A percentile compares a stretch with the other conserved stretches of the same genome.
phyloP scores from a whole-genome alignment of 2,329 filamentous ascomycete species.

The Aspergillus niger region DNA sequence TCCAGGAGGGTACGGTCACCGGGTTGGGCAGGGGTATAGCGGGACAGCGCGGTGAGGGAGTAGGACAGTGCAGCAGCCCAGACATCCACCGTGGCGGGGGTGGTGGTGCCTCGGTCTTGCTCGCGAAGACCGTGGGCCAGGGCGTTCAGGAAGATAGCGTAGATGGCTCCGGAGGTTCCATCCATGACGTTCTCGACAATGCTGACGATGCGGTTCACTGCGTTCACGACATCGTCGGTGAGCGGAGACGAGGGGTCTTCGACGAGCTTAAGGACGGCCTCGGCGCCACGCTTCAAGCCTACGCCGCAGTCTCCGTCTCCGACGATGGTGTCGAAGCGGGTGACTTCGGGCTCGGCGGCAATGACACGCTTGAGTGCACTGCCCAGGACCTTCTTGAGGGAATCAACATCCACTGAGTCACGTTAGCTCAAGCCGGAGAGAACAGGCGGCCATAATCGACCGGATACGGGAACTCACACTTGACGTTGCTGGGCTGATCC shows the following conservation, averaged over 20 bases:
- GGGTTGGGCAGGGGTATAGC: conserved; percentile 84
- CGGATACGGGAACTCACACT: conserved; percentile 40
- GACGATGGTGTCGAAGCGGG: conserved; percentile 74
- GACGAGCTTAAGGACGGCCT: conserved; percentile 56
- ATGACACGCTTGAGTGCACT: conserved; percentile 62
- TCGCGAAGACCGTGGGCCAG: conserved; percentile 68
- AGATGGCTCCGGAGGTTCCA: conserved; percentile 73
- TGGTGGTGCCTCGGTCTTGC: conserved; percentile 51
- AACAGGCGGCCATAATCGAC: background rate
- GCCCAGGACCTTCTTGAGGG: conserved; percentile 56
- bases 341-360: conserved; percentile 65
- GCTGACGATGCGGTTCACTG: conserved; percentile 62
- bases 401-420: conserved; percentile 49
- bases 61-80: conserved; percentile 71
- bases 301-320: conserved; percentile 91
- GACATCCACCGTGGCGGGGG: conserved; percentile 51
- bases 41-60: conserved; percentile 70
- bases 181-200: conserved; percentile 72
- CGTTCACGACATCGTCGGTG: conserved; percentile 60
- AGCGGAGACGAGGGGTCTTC: conserved; percentile 43
- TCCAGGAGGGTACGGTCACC: conserved; percentile 92
- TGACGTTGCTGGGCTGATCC: conserved; percentile 56
- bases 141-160: conserved; percentile 88
- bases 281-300: conserved; percentile 81
- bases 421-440: conserved; percentile 15